Evolutionary conservation across 352 stramenopile species (phyloP).

Genomic region (Pythium apleroticum): DNA sequence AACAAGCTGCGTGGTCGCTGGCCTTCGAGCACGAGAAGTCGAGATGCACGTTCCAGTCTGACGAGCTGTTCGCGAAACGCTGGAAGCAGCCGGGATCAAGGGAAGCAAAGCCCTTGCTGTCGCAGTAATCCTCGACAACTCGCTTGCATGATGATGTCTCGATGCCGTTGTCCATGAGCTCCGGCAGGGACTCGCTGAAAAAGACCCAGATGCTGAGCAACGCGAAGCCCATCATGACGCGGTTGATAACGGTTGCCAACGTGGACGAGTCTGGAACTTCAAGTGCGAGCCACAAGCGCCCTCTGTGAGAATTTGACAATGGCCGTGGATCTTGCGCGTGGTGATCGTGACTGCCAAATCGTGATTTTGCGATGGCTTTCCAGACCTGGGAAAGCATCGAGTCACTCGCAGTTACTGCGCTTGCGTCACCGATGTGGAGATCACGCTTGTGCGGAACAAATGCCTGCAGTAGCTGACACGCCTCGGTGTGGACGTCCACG

Average conservation of each 20-base stretch:
- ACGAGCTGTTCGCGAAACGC: conserved; percentile 27
- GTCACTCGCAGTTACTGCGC: conserved; percentile 10
- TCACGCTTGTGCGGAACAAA: conserved; percentile 63
- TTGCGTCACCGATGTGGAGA: not conserved
- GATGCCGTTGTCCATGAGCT: conserved; percentile 51
- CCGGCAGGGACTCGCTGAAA: conserved; percentile 66
- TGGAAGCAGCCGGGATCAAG: conserved; percentile 55
- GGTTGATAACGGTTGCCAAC: conserved; percentile 48
- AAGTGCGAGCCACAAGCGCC: conserved; percentile 53
- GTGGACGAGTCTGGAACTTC: conserved; percentile 65
- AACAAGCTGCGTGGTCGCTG: conserved; percentile 33
- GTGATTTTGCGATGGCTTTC: conserved; percentile 33
- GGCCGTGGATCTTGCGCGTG: not conserved
- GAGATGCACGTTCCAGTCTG: conserved; percentile 36
- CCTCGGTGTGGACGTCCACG: conserved; percentile 42
- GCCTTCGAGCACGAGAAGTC: conserved; percentile 42
- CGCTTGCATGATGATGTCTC: conserved; percentile 41
- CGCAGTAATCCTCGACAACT: conserved; percentile 61
- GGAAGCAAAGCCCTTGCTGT: conserved; percentile 25
- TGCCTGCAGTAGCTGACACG: conserved; percentile 34
- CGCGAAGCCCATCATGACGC: conserved; percentile 49
- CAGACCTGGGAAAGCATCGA: conserved; percentile 48
- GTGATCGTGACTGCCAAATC: conserved; percentile 24
- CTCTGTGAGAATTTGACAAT: conserved; percentile 35
- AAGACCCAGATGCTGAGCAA: conserved; percentile 71